Evolutionary conservation across 2,329 filamentous ascomycete genomes (phyloP).

Genomic region (Diplodia sapinea): DNA sequence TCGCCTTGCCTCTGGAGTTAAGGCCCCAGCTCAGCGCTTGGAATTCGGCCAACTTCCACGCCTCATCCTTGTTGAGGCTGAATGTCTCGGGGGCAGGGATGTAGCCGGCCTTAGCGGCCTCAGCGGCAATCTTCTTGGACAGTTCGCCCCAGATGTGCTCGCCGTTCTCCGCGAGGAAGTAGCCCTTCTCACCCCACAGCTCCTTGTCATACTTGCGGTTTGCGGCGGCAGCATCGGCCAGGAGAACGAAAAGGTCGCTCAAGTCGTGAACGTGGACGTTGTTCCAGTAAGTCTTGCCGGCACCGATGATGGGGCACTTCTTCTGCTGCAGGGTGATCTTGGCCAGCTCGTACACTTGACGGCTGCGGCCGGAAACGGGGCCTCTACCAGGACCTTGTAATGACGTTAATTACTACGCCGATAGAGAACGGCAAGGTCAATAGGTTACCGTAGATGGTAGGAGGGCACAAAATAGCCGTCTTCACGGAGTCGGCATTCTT

Average conservation of each 20-base stretch:
- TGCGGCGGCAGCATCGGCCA: slow-evolving; percentile 64
- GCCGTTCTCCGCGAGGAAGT: slow-evolving; percentile 71
- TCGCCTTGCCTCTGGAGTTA: slow-evolving; percentile 56
- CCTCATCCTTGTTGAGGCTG: slow-evolving; percentile 20
- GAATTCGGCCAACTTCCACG: slow-evolving; percentile 22
- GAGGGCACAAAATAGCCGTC: slow-evolving; percentile 65
- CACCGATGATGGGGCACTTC: slow-evolving; percentile 61
- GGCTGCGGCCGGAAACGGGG: slow-evolving; percentile 59
- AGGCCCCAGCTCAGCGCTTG: slow-evolving; percentile 19
- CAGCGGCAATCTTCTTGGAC: slow-evolving; percentile 45
- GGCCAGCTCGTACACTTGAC: slow-evolving; percentile 63
- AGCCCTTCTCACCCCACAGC: slow-evolving; percentile 67
- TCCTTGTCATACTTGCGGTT: slow-evolving; percentile 43
- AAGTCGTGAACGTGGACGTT: slow-evolving; percentile 67
- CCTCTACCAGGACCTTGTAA: slow-evolving; percentile 64
- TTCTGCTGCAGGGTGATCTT: slow-evolving; percentile 57
- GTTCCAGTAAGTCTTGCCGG: slow-evolving; percentile 64
- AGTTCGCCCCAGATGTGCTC: slow-evolving; percentile 69
- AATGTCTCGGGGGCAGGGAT: neutral
- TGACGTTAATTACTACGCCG: slow-evolving; percentile 36
- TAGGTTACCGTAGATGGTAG: slow-evolving; percentile 63
- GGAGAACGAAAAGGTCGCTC: slow-evolving; percentile 58
- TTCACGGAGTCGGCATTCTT: slow-evolving; percentile 31
- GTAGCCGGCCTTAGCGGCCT: slow-evolving; percentile 51
- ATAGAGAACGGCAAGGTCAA: neutral